phyloP scores from a whole-genome alignment of 768 basidiomycete genomes.

The Lentinus tigrinus region DNA sequence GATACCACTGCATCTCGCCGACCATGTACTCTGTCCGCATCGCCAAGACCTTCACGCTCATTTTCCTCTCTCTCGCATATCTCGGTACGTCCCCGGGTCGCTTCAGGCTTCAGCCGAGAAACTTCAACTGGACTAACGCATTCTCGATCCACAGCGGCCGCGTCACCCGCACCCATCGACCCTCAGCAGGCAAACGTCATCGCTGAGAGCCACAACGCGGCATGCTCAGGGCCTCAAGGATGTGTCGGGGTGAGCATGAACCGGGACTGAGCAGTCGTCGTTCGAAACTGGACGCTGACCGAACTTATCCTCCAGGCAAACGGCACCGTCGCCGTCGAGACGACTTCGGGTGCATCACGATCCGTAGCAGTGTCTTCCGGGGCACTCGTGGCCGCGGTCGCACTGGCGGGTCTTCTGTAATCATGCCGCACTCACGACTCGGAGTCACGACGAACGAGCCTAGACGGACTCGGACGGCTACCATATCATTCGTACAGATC shows the following conservation, averaged over 20 bases:
- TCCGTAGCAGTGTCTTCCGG: neutral
- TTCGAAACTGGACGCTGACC: neutral
- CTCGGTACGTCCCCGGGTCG: neutral
- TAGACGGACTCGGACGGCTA: neutral
- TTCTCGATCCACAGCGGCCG: neutral
- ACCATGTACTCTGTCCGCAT: constrained; percentile 6
- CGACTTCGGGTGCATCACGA: neutral
- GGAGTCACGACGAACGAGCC: neutral
- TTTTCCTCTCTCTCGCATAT: constrained; percentile 1
- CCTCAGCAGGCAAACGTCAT: constrained; percentile 10
- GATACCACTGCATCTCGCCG: constrained; percentile 6
- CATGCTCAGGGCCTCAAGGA: constrained; percentile 8
- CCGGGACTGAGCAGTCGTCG: neutral
- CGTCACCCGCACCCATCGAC: constrained; percentile 15
- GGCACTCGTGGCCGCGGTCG: neutral
- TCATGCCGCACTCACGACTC: no score
- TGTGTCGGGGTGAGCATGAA: constrained; percentile 2
- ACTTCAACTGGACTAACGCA: neutral
- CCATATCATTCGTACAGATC: neutral
- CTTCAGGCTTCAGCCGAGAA: no score
- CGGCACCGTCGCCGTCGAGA: neutral
- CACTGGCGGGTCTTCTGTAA: constrained; percentile 5
- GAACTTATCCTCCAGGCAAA: neutral
- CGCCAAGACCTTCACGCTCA: constrained; percentile 10
- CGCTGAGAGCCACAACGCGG: constrained; percentile 6